A percentile compares a stretch with the other conserved stretches of the same genome.
Evolutionary conservation across 2,329 filamentous ascomycete genomes (phyloP).

Genomic region (Fusarium stilboides): DNA sequence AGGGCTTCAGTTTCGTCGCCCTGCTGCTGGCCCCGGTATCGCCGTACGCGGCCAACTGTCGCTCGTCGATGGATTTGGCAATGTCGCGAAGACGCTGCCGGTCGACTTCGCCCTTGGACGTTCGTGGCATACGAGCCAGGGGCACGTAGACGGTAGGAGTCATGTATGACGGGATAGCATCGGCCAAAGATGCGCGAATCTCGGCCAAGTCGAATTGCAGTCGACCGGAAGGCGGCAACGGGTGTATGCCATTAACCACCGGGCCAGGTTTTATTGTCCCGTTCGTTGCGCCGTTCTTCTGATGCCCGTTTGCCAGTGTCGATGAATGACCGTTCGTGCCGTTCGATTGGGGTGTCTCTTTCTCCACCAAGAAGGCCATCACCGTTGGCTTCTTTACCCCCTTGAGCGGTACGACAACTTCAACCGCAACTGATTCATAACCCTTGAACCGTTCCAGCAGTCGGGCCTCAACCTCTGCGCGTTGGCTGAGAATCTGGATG

Average conservation of each 20-base stretch:
- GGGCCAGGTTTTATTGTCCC: constrained; percentile 12
- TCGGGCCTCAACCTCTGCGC: constrained; percentile 42
- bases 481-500: constrained; percentile 48
- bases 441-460: constrained; percentile 41
- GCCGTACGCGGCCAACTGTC: constrained; percentile 9
- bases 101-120: constrained; percentile 13
- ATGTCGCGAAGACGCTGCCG: constrained; percentile 12
- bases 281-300: constrained; percentile 14
- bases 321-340: constrained; percentile 19
- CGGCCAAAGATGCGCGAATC: constrained; percentile 19
- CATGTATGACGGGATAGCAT: constrained; percentile 18
- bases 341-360: constrained; percentile 13
- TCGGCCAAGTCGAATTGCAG: constrained; percentile 14
- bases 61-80: constrained; percentile 12
- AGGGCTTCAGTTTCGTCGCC: constrained; percentile 15
- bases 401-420: constrained; percentile 12
- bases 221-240: constrained; percentile 15
- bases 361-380: constrained; percentile 20
- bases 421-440: constrained; percentile 11
- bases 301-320: constrained; percentile 14
- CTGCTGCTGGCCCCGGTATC: constrained; percentile 5
- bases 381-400: constrained; percentile 18
- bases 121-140: constrained; percentile 13
- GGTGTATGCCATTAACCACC: constrained; percentile 15
- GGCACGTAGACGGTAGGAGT: constrained; percentile 18